Percentiles rank a stretch among this genome's conserved stretches.
phyloP scores from a whole-genome alignment of 2,329 filamentous ascomycete species.

The Cladosporium sp. region DNA sequence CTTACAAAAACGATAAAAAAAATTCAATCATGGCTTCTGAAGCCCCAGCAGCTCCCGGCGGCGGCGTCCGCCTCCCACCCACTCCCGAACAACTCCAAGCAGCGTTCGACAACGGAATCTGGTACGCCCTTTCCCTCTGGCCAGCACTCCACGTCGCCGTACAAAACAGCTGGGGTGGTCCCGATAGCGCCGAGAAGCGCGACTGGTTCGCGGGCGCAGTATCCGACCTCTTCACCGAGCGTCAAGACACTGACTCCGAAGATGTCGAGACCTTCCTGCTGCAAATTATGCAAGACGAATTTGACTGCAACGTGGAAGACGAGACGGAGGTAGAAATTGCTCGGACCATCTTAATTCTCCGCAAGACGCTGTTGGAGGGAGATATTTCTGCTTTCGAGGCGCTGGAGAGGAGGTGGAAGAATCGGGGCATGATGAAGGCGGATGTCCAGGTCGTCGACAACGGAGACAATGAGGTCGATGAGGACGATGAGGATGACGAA shows the following conservation, averaged over 20 bases:
- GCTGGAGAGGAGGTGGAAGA: constrained; percentile 65
- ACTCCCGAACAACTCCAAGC: constrained; percentile 27
- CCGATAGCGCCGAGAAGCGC: constrained; percentile 77
- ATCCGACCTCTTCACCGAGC: constrained; percentile 66
- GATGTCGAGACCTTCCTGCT: constrained; percentile 82
- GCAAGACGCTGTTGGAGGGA: constrained; percentile 60
- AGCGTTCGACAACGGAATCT: constrained; percentile 74
- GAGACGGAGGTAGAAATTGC: constrained; percentile 75
- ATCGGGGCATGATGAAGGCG: constrained; percentile 62
- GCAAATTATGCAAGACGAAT: constrained; percentile 93
- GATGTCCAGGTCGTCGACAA: constrained; percentile 49
- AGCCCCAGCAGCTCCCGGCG: neutral
- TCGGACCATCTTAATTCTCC: constrained; percentile 64
- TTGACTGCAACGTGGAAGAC: constrained; percentile 88
- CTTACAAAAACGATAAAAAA: neutral
- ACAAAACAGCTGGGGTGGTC: constrained; percentile 81
- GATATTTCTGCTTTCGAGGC: constrained; percentile 80
- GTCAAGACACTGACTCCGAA: constrained; percentile 63
- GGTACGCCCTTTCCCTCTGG: constrained; percentile 83
- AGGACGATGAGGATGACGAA: constrained; percentile 48
- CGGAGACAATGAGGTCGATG: constrained; percentile 59
- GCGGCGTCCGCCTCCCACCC: constrained; percentile 13
- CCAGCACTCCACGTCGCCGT: constrained; percentile 82
- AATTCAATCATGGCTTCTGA: neutral
- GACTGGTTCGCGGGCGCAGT: constrained; percentile 94